Evolutionary conservation across 306 rosid species (phyloP), one percentile per base, ranked within the genome.

Genomic region (Prunus armeniaca): DNA sequence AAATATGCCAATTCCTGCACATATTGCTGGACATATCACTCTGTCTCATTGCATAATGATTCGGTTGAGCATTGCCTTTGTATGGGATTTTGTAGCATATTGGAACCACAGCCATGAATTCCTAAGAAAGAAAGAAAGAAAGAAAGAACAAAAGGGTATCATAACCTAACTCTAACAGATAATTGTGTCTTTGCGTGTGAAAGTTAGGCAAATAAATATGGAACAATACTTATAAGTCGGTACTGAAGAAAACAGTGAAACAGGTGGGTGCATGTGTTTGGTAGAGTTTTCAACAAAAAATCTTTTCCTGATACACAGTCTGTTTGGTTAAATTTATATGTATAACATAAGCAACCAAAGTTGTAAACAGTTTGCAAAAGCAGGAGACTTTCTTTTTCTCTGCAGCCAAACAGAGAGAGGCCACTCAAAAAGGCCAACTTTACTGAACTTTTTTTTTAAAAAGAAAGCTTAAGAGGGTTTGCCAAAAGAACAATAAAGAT

Each of bases 61-160:
- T 25, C 12, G 70, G 79, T 45, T 83, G 68, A 18, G 76, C 75
- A 67, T 61, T 88, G 65, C 80, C 76, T 64, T 81, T 84, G 80
- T 68, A 67, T n/a, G 81, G 77, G 6, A 88, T 76, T 60, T 82
- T 87, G 79, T 71, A 81, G 71, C 83, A 79, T 76, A 82, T 12
- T 6, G 88, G 85, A 84, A 86, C 76, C 76, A 86, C 82, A 64
- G 94, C 91, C 94, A 90, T 89, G 64, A 51, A 79, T 68, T 73
- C 82, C 91, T 89, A 18, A 3, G 38, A 63, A 15, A 28, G 2
- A 28, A 62, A 25, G 84, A 76, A 76, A 46, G 32, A 64, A 51
- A 27, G 15, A 76, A 19, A 38, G 9, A 67, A 64, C 70, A 70
- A 0, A 69, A 57, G 50, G 30, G 34, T 46, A n/a, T 65, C 38